These are phyloP conservation scores for Trametes coccinea DNA, from an alignment of 768 basidiomycete genomes.

Conservation along the genomic window DNA sequence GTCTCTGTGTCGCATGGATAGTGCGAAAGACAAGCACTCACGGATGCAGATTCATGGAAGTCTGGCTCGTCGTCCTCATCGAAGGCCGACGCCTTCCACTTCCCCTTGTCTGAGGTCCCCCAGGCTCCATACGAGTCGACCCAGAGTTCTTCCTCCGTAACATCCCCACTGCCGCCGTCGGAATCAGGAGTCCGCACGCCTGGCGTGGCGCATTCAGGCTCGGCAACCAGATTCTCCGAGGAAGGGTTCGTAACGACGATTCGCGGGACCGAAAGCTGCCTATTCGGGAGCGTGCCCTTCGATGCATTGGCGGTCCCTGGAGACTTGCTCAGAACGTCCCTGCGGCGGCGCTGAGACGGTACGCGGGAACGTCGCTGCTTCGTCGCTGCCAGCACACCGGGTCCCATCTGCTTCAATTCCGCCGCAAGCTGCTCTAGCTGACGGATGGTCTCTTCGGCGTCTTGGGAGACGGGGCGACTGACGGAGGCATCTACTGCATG, in stretches of 20 bases:
- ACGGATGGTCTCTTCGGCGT: conserved; percentile 19
- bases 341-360: not conserved
- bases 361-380: not conserved
- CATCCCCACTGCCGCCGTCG: conserved; percentile 4
- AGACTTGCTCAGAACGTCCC: not conserved
- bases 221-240: conserved; percentile 1
- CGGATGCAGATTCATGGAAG: not conserved
- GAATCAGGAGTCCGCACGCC: not conserved
- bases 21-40: not conserved
- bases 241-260: conserved; percentile 19
- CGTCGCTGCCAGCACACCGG: not conserved
- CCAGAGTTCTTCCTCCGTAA: conserved; percentile 16
- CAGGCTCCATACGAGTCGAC: conserved; percentile 19
- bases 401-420: conserved; percentile 12
- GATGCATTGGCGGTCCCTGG: not conserved
- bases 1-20: not conserved
- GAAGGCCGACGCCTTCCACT: conserved; percentile 20
- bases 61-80: conserved; percentile 6
- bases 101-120: conserved; percentile 24
- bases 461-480: conserved; percentile 8
- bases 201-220: not conserved
- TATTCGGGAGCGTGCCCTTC: not conserved
- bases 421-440: conserved; percentile 25
- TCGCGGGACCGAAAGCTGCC: conserved; percentile 10
- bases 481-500: not conserved